A percentile compares a stretch with the other conserved stretches of the same genome.
These are phyloP conservation scores for Coemansia sp. DNA, from an alignment of 192 early-diverging fungal species.

Conservation along the genomic window DNA sequence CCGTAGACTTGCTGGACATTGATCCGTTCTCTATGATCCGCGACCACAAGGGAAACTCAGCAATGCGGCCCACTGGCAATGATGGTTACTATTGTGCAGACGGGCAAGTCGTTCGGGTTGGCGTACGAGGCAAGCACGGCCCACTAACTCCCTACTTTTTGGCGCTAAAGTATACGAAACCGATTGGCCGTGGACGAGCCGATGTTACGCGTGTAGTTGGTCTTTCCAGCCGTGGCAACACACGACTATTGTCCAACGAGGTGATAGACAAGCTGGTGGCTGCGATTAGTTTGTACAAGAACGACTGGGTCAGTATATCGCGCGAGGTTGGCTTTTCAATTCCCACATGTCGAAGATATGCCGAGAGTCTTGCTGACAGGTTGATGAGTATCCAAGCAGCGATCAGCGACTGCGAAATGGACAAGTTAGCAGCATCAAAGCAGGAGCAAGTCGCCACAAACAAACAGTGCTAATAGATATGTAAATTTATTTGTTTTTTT, in stretches of 20 bases:
- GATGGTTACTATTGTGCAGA: constrained; percentile 39
- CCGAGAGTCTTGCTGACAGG: constrained; percentile 14
- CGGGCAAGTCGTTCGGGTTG: constrained; percentile 20
- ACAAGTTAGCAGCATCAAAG: constrained; percentile 11
- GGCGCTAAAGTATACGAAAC: constrained; percentile 13
- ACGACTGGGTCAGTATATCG: constrained; percentile 53
- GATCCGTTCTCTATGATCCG: constrained; percentile 36
- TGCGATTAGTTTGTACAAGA: constrained; percentile 25
- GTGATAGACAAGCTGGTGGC: constrained; percentile 34
- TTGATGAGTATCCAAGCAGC: constrained; percentile 16
- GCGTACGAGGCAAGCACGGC: background rate
- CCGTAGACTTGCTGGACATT: constrained; percentile 22
- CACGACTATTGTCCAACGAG: constrained; percentile 8
- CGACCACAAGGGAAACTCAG: constrained; percentile 25
- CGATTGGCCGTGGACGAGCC: background rate
- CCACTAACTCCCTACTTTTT: constrained; percentile 37
- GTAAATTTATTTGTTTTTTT: constrained; percentile 1
- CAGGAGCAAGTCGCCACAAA: constrained; percentile 1
- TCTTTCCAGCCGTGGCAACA: background rate
- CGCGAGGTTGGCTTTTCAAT: constrained; percentile 30
- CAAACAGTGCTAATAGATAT: background rate
- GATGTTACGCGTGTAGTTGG: constrained; percentile 6
- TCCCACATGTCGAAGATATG: constrained; percentile 20
- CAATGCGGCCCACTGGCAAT: constrained; percentile 38
- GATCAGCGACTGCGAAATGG: constrained; percentile 27